phyloP scores from a whole-genome alignment of 495 filamentous ascomycete species.

The Penicillium subrubescens region DNA sequence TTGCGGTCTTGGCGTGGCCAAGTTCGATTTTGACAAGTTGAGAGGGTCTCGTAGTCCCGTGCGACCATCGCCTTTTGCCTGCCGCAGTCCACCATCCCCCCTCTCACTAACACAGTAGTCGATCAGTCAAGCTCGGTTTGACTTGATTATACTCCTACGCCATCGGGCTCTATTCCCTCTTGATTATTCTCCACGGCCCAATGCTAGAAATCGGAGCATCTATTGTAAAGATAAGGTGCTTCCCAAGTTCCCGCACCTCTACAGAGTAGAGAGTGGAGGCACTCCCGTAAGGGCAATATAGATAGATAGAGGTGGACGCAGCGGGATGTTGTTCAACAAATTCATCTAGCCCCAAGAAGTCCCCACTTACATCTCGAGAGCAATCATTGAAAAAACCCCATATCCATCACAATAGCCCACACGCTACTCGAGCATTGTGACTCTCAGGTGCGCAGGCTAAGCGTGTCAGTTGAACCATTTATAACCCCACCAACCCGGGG shows the following conservation, averaged over 20 bases:
- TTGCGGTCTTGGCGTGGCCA: conserved; percentile 20
- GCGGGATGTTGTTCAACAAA: too few species aligned
- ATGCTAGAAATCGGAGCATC: too few species aligned
- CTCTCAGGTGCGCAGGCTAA: not conserved
- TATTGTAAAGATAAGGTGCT: too few species aligned
- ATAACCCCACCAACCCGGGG: not conserved
- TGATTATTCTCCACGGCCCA: too few species aligned
- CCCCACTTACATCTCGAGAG: not conserved
- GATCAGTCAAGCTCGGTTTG: not conserved
- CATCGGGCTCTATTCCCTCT: not conserved
- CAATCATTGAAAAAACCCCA: not conserved
- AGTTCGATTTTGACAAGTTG: conserved; percentile 19
- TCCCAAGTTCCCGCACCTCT: too few species aligned
- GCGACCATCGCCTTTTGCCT: conserved; percentile 22
- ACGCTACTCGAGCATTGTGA: not conserved
- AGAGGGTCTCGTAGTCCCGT: conserved; percentile 29
- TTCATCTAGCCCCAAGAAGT: too few species aligned
- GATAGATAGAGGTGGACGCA: too few species aligned
- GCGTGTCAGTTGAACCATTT: not conserved
- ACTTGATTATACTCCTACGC: not conserved
- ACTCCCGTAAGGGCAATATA: too few species aligned
- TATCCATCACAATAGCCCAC: not conserved
- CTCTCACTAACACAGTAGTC: not conserved
- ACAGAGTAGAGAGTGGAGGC: too few species aligned
- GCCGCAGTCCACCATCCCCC: not conserved